Percentiles rank a stretch among this genome's conserved stretches.
Evolutionary conservation across 2,329 filamentous ascomycete genomes (phyloP).

Genomic region (Zymoseptoria ardabiliae): DNA sequence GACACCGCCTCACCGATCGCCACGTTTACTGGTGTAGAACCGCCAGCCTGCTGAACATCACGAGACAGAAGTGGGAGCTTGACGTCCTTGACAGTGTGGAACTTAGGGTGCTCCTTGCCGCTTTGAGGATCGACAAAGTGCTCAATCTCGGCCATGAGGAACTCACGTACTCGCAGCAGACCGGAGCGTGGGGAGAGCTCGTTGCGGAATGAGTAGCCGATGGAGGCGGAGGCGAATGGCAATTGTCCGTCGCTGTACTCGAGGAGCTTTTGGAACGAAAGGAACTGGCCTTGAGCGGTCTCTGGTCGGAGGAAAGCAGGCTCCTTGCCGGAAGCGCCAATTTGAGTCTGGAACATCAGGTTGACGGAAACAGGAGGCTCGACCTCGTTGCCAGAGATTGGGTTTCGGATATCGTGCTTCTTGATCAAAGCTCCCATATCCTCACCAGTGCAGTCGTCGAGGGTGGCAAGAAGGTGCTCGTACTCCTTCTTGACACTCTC

Average conservation of each 20-base stretch:
- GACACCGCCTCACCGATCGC: slow-evolving; percentile 81
- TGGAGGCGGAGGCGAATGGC: slow-evolving; percentile 94
- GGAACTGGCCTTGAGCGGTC: slow-evolving; percentile 95
- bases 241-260: slow-evolving; percentile 93
- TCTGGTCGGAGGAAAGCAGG: slow-evolving; percentile 85
- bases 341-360: slow-evolving; percentile 95
- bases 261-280: slow-evolving; percentile 92
- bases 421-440: slow-evolving; percentile 81
- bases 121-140: slow-evolving; percentile 93
- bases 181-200: slow-evolving; percentile 92
- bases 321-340: slow-evolving; percentile 83
- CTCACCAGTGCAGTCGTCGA: slow-evolving; percentile 88
- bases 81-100: slow-evolving; percentile 74
- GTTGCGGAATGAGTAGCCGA: slow-evolving; percentile 97
- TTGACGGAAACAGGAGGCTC: slow-evolving; percentile 86
- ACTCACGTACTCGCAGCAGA: slow-evolving; percentile 88
- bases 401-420: slow-evolving; percentile 88
- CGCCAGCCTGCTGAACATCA: slow-evolving; percentile 76
- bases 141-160: slow-evolving; percentile 98
- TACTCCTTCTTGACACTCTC: slow-evolving; percentile 84
- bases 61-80: slow-evolving; percentile 80
- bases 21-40: slow-evolving; percentile 66
- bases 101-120: slow-evolving; percentile 89
- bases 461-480: slow-evolving; percentile 80
- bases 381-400: slow-evolving; percentile 67